Evolutionary conservation across 2,329 filamentous ascomycete genomes (phyloP), one percentile per base, ranked within the genome.

Genomic region (Zymoseptoria ardabiliae): DNA sequence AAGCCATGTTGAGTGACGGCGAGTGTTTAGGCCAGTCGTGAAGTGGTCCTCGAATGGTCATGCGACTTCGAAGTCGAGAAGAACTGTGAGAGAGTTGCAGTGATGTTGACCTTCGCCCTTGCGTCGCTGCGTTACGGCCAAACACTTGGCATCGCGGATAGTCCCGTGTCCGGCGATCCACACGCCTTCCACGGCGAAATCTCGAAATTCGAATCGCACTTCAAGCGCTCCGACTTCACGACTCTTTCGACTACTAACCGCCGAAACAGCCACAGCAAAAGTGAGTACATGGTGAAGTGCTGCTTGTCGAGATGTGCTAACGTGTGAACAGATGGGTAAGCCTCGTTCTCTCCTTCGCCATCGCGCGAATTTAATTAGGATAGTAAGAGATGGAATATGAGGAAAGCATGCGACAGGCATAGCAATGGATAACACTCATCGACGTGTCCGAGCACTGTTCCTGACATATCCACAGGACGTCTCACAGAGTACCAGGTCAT

Each of bases 401-500:
- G 35, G n/a, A 58, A 28, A 48, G 25, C 53, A 56, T 56, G 53
- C n/a, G 35, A 28, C 19, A 45, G 35, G 35, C 35, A 45, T 45
- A 45, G 35, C 35, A 45, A 45, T 45, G 35, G 35, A 45, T 45
- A 45, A 45, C 35, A 45, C 35, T 45, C 35, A 45, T 45, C 11
- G 35, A 45, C 35, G 35, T 45, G 35, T 45, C 35, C 35, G 35
- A 45, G 35, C 35, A 45, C 35, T 45, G 35, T 45, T 45, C 35
- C 48, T 49, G 50, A 30, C 50, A 61, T 63, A 56, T 55, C 54
- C 45, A 45, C 35, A 45, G 35, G 52, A 54, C n/a, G 22, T 28
- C 92, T 99, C 84, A 90, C 91, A 80, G 94, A 99, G 88, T 99
- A 96, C 87, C 94, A 97, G 88, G 93, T 99, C 85, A 96, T 99